Base-by-base conservation (phyloP, 2,329 filamentous ascomycete species). In the Alternaria infectoria region DNA sequence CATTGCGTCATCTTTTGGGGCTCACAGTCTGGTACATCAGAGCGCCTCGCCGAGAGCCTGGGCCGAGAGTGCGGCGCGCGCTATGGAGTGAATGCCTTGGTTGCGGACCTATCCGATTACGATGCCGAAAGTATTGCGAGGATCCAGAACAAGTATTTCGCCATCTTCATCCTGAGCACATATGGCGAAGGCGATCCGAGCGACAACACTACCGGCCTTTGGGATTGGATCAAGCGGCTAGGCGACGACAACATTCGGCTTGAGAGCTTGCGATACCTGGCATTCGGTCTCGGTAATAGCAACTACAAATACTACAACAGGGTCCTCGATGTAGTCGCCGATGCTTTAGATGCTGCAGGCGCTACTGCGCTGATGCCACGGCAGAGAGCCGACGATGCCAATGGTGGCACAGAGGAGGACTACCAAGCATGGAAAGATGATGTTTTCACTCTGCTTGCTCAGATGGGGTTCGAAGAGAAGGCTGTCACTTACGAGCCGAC, bases 231-330 rank as follows among this genome's bases (percentile, higher is more conserved):
- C 56, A 73, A 74, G 47, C 72, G 68, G n/a, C 57, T 74, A n/a
- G 64, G 67, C 19, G 66, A 74, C 8, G 57, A 69, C 6, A 57
- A 64, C 3, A 64, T 54, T 11, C 65, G 57, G 10, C 55, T 80
- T n/a, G 47, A 64, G 5, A 75, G 71, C 50, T 64, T 83, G 19
- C 69, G 73, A 25, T 83, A 83, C 61, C 54, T 79, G n/a, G 81
- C 81, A 7, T 79, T 84, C 47, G 82, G 82, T 11, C 76, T 83
- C 45, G 82, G 82, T 7, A 83, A 84, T 70, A 82, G 78, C 67
- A 83, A 83, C 65, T 83, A 84, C 77, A 83, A 83, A 66, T 77
- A 82, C 70, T 83, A 81, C 71, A 84, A 83, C 64, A 74, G 74
- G 25, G 81, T 83, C 9, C 72, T 82, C 11, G 77, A 83, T 57